Percentiles rank a stretch among this genome's conserved stretches.
These are phyloP conservation scores for Vitis rupestris DNA, from an alignment of 164 flowering plant species.

Conservation along the genomic window DNA sequence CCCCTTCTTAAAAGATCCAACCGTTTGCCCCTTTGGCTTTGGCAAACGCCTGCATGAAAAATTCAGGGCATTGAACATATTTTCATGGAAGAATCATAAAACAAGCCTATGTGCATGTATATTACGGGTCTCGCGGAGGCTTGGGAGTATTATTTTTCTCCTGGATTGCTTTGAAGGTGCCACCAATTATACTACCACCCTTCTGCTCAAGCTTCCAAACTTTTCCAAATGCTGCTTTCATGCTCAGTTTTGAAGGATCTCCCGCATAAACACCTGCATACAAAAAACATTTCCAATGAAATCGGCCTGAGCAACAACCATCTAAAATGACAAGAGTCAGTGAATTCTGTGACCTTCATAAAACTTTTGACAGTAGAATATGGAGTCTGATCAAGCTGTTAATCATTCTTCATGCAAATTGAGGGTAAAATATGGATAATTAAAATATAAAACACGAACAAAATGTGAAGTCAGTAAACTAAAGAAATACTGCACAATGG, in stretches of 20 bases:
- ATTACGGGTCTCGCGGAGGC: conserved; percentile 84
- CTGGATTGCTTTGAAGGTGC: conserved; percentile 72
- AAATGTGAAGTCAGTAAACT: no score
- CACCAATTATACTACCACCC: conserved; percentile 91
- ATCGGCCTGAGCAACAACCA: conserved; percentile 4
- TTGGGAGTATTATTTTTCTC: conserved; percentile 57
- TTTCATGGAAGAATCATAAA: neutral
- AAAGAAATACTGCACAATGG: no score
- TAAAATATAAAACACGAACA: no score
- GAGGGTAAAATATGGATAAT: no score
- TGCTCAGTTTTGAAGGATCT: conserved; percentile 91
- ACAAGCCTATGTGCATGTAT: conserved; percentile 6
- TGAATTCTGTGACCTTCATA: neutral
- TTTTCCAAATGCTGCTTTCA: conserved; percentile 98
- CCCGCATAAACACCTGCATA: conserved; percentile 94
- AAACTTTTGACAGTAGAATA: no score
- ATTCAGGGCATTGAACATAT: conserved; percentile 9
- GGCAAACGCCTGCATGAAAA: conserved; percentile 66
- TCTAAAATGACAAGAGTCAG: neutral
- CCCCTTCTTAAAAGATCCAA: conserved; percentile 92
- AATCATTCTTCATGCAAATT: no score
- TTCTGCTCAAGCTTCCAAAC: conserved; percentile 93
- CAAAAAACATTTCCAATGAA: conserved; percentile 6
- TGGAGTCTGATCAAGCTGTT: no score
- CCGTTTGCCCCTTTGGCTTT: conserved; percentile 93